A percentile compares a stretch with the other conserved stretches of the same genome.
phyloP scores from a whole-genome alignment of 2,329 filamentous ascomycete genomes.

The Trematosphaeria pertusa region DNA sequence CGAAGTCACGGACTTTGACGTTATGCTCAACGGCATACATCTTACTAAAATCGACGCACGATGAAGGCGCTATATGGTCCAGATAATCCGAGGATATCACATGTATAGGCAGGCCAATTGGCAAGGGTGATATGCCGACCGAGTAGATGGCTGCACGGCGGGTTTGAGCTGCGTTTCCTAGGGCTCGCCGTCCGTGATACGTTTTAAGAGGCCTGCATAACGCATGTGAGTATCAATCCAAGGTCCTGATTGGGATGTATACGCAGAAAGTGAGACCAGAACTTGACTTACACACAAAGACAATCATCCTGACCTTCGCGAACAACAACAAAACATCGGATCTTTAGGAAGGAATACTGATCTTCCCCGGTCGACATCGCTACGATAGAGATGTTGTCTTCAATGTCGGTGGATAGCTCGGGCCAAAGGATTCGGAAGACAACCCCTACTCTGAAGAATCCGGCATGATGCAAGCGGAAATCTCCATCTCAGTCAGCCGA shows the following conservation, averaged over 20 bases:
- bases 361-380: background rate
- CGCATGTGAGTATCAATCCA: background rate
- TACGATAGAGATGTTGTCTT: slow-evolving; percentile 11
- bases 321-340: slow-evolving; percentile 28
- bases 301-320: slow-evolving; percentile 18
- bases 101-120: slow-evolving; percentile 21
- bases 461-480: slow-evolving; percentile 2
- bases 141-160: slow-evolving; percentile 28
- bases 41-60: slow-evolving; percentile 30
- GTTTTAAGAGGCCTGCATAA: background rate
- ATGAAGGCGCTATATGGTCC: slow-evolving; percentile 24
- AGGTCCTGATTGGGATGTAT: too few species aligned
- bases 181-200: background rate
- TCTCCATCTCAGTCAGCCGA: background rate
- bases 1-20: slow-evolving; percentile 33
- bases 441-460: slow-evolving; percentile 15
- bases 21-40: slow-evolving; percentile 37
- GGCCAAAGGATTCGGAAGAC: slow-evolving; percentile 7
- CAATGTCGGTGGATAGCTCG: background rate
- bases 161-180: background rate
- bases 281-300: slow-evolving; percentile 17
- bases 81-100: slow-evolving; percentile 11
- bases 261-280: background rate
- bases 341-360: slow-evolving; percentile 13
- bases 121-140: slow-evolving; percentile 1